Evolutionary conservation across 148 eudicot species (phyloP).

Genomic region (Rhododendron ferrugineum): DNA sequence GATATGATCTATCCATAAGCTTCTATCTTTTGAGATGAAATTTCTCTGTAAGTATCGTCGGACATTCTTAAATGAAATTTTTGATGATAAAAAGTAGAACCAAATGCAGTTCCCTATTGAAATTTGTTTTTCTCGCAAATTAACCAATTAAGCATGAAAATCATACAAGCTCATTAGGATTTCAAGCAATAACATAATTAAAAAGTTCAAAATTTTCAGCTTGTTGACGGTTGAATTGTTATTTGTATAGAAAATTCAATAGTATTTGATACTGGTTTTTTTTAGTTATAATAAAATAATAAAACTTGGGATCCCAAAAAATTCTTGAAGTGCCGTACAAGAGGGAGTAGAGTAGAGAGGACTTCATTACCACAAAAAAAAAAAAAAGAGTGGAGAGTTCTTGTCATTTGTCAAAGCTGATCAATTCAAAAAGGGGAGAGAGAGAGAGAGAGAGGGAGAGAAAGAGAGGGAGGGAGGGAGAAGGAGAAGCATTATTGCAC

Average conservation of each 20-base stretch:
- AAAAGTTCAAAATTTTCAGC: too few species aligned
- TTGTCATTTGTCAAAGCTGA: background rate
- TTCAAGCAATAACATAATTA: background rate
- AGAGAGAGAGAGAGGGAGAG: too few species aligned
- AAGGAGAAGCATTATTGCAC: conserved; percentile 17
- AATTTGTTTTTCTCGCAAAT: background rate
- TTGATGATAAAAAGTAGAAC: too few species aligned
- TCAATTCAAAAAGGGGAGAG: background rate
- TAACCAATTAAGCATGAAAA: background rate
- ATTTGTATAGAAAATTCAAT: background rate
- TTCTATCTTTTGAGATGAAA: too few species aligned
- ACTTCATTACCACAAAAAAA: background rate
- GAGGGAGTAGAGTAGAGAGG: background rate
- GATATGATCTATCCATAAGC: too few species aligned
- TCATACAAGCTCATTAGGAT: too few species aligned
- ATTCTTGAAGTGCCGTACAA: conserved; percentile 8
- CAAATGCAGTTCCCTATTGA: too few species aligned
- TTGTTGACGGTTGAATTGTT: background rate
- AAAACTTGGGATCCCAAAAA: background rate
- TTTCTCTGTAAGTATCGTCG: background rate
- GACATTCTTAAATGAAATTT: background rate
- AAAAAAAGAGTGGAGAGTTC: too few species aligned
- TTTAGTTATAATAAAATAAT: background rate
- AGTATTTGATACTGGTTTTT: background rate
- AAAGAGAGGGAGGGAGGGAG: background rate